Conservation (phyloP, 1,284 basidiomycete species). For the Polyporus tsugae region DNA sequence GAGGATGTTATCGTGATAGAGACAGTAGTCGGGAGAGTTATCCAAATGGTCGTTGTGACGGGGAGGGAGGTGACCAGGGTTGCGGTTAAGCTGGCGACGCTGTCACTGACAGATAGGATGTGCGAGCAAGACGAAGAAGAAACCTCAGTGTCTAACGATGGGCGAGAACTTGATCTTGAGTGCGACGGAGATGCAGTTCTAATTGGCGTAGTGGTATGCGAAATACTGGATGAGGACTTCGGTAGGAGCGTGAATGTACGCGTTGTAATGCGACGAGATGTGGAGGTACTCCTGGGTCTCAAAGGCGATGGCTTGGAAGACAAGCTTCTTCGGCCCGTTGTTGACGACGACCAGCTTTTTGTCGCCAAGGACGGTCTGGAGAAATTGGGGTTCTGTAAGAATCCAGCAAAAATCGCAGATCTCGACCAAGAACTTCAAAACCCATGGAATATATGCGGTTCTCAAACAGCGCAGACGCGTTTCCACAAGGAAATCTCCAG, state of each 20-base stretch:
- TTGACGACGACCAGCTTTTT: background rate
- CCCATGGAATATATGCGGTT: background rate
- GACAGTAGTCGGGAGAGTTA: slow-evolving; percentile 14
- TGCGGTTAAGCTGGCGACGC: slow-evolving; percentile 4
- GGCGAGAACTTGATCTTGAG: background rate
- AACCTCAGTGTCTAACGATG: slow-evolving; percentile 8
- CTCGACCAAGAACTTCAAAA: background rate
- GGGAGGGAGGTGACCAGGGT: slow-evolving; percentile 8
- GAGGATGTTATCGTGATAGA: slow-evolving; percentile 2
- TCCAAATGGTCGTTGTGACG: slow-evolving; percentile 12
- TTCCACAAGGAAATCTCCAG: background rate
- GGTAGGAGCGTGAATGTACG: background rate
- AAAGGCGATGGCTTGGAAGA: background rate
- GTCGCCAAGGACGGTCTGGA: background rate
- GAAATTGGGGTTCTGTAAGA: background rate
- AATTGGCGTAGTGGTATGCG: background rate
- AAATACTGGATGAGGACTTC: background rate
- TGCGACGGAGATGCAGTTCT: background rate
- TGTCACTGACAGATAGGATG: slow-evolving; percentile 25
- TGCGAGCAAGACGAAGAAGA: slow-evolving; percentile 35
- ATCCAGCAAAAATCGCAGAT: background rate
- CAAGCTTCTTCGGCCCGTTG: background rate
- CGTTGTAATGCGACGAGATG: background rate
- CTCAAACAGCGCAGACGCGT: background rate
- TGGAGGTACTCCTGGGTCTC: background rate